phyloP scores from a whole-genome alignment of 495 filamentous ascomycete species.

The Aspergillus baeticus region DNA sequence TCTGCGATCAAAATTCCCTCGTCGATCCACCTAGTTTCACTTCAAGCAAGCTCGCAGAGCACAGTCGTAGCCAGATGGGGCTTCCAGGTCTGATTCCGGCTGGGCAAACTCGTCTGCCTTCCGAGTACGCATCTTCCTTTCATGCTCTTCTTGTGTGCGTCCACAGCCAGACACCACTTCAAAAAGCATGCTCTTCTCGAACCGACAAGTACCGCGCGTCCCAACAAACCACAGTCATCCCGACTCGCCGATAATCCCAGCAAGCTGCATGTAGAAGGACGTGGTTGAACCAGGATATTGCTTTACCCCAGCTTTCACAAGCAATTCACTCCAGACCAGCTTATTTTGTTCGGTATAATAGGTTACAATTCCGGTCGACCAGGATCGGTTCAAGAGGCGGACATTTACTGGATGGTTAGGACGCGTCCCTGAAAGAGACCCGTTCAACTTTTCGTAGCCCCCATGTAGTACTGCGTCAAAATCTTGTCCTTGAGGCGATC shows the following conservation, averaged over 20 bases:
- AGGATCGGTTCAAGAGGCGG: not conserved
- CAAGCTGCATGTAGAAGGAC: not conserved
- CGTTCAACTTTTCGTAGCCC: too few relatives aligned
- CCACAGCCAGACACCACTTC: not conserved
- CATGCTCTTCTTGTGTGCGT: not conserved
- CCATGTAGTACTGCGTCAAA: not conserved
- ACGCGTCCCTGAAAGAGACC: too few relatives aligned
- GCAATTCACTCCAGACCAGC: not conserved
- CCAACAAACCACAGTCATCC: not conserved
- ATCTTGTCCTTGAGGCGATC: not conserved
- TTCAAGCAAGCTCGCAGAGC: not conserved
- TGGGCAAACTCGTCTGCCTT: not conserved
- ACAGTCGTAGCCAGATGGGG: not conserved
- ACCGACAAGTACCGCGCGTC: not conserved
- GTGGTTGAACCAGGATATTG: not conserved
- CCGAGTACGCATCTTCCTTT: not conserved
- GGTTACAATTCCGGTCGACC: not conserved
- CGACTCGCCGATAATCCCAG: not conserved
- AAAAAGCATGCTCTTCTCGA: not conserved
- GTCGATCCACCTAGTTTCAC: conserved; percentile 7
- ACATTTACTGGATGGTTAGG: too few relatives aligned
- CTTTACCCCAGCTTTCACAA: conserved; percentile 4
- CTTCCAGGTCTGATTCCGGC: not conserved
- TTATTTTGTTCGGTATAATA: not conserved
- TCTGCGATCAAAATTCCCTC: conserved; percentile 1